Percentiles rank a stretch among this genome's conserved stretches.
phyloP scores from a whole-genome alignment of 1,284 basidiomycete genomes.

The Meira nashicola region DNA sequence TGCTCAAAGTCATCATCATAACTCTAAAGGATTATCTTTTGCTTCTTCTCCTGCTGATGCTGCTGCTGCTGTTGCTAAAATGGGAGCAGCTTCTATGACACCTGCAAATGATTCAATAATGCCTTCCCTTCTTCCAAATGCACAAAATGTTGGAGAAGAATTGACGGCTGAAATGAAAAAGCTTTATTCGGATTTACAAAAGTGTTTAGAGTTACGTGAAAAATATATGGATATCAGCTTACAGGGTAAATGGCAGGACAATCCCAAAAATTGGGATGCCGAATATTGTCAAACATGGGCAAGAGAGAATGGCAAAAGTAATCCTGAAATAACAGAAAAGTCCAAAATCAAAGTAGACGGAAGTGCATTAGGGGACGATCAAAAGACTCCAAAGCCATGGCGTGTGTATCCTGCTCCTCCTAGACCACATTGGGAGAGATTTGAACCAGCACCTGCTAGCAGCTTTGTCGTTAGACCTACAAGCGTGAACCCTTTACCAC shows the following conservation, averaged over 20 bases:
- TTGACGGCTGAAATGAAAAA: slow-evolving; percentile 41
- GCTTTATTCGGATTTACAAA: slow-evolving; percentile 42
- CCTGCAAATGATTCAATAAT: slow-evolving; percentile 4
- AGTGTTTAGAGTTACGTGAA: slow-evolving; percentile 46
- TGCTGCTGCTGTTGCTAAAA: slow-evolving; percentile 32
- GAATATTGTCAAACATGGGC: slow-evolving; percentile 35
- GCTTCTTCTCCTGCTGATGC: slow-evolving; percentile 39
- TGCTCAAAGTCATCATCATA: background rate
- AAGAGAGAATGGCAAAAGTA: slow-evolving; percentile 3
- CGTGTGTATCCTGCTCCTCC: slow-evolving; percentile 50
- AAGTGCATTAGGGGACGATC: slow-evolving; percentile 23
- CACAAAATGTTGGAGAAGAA: background rate
- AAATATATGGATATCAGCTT: slow-evolving; percentile 48
- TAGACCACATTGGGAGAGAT: slow-evolving; percentile 51
- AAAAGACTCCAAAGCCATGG: slow-evolving; percentile 44
- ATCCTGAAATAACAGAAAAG: background rate
- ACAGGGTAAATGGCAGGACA: slow-evolving; percentile 47
- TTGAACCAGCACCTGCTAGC: slow-evolving; percentile 46
- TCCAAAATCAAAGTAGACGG: slow-evolving; percentile 46
- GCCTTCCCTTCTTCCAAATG: slow-evolving; percentile 7
- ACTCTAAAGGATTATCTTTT: slow-evolving; percentile 13
- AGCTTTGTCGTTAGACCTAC: slow-evolving; percentile 44
- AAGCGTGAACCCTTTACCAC: slow-evolving; percentile 38
- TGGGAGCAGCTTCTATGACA: slow-evolving; percentile 27
- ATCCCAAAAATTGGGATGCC: slow-evolving; percentile 53